Percentiles rank a stretch among this genome's conserved stretches.
Evolutionary conservation across 2,329 filamentous ascomycete species (phyloP).

Genomic region (Epichloe sibirici): DNA sequence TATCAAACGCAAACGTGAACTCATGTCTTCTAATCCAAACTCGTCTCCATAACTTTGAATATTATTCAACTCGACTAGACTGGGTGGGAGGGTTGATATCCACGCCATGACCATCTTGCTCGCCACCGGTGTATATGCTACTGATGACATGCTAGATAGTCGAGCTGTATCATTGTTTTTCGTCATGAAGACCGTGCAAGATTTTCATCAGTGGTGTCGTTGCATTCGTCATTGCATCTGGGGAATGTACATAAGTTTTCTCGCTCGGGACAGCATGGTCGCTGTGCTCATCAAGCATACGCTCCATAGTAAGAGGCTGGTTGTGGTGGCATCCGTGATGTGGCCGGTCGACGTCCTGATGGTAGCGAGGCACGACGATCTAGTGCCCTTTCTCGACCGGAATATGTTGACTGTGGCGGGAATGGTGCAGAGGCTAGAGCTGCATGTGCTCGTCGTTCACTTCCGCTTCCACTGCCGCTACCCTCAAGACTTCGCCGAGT

Average conservation of each 20-base stretch:
- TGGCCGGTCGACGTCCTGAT: conserved; percentile 1
- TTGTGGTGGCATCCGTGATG: conserved; percentile 1
- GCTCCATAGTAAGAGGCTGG: conserved; percentile 3
- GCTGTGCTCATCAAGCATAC: background rate
- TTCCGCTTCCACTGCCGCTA: background rate
- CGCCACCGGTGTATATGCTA: conserved; percentile 2
- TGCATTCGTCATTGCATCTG: background rate
- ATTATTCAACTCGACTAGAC: background rate
- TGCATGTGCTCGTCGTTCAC: conserved; percentile 1
- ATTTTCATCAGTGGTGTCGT: background rate
- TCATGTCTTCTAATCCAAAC: background rate
- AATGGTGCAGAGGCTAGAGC: background rate
- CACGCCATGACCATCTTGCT: background rate
- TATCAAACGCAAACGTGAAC: background rate
- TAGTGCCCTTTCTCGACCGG: background rate
- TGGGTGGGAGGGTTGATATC: background rate
- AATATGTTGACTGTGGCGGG: background rate
- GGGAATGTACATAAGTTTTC: background rate
- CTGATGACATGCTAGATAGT: background rate
- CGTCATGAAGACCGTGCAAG: background rate
- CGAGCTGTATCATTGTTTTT: background rate
- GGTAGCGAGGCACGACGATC: conserved; percentile 2
- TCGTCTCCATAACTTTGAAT: background rate
- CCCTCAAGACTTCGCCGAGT: conserved; percentile 23
- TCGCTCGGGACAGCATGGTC: background rate